Percentiles rank a stretch among this genome's conserved stretches.
These are phyloP conservation scores for Neurospora sp. DNA, from an alignment of 495 filamentous ascomycete genomes.

Conservation along the genomic window DNA sequence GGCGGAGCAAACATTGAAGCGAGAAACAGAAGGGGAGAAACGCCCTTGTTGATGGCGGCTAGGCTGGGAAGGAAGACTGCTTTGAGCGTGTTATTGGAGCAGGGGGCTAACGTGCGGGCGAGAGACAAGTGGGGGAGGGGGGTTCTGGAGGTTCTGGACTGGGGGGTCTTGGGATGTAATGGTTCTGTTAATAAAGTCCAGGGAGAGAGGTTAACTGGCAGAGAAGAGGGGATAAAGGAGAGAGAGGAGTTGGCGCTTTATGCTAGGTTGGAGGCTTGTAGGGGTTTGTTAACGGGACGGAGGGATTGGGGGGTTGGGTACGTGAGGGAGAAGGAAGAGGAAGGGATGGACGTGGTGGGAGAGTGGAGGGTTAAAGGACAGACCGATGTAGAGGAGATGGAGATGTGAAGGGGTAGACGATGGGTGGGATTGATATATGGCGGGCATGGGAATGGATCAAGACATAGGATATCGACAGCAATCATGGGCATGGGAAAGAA, in stretches of 20 bases:
- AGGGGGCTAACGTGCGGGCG: constrained; percentile 33
- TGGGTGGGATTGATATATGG: background rate
- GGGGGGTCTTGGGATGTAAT: background rate
- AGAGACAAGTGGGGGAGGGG: constrained; percentile 28
- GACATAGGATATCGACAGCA: background rate
- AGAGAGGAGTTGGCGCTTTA: constrained; percentile 15
- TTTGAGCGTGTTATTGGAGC: constrained; percentile 29
- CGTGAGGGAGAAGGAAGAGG: constrained; percentile 3
- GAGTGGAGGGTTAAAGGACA: constrained; percentile 10
- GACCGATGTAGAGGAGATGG: background rate
- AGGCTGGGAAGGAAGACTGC: constrained; percentile 34
- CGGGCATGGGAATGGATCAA: background rate
- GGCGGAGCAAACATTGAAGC: constrained; percentile 27
- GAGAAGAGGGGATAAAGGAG: background rate
- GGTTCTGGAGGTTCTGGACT: constrained; percentile 29
- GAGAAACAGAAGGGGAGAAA: constrained; percentile 38
- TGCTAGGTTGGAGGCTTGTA: constrained; percentile 21
- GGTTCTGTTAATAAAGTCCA: background rate
- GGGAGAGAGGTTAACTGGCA: background rate
- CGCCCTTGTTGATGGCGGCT: constrained; percentile 35
- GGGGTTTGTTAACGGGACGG: constrained; percentile 21
- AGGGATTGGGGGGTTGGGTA: constrained; percentile 15
- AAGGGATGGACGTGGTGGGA: constrained; percentile 3
- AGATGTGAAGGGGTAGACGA: background rate
- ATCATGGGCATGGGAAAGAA: background rate